Conservation (phyloP, 2,329 filamentous ascomycete genomes). For the Claviceps sp. region DNA sequence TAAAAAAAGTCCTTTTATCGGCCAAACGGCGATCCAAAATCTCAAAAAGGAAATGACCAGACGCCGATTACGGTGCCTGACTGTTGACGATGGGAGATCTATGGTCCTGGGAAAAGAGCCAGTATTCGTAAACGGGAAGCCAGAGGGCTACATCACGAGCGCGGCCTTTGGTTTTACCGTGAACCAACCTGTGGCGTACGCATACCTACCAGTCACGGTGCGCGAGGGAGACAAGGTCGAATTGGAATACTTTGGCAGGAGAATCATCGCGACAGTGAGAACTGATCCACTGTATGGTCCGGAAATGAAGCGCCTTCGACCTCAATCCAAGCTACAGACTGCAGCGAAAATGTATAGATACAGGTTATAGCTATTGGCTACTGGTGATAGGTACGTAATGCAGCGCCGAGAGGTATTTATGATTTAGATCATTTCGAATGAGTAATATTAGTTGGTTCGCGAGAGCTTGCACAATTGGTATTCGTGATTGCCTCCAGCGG, state of each 20-base stretch:
- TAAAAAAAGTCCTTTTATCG: constrained; percentile 35
- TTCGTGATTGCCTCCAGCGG: too few species aligned
- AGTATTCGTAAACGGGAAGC: constrained; percentile 33
- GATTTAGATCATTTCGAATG: too few species aligned
- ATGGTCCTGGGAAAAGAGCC: constrained; percentile 50
- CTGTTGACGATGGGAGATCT: constrained; percentile 40
- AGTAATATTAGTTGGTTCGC: too few species aligned
- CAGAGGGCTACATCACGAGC: constrained; percentile 45
- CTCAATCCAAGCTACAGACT: too few species aligned
- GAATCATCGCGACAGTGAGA: constrained; percentile 38
- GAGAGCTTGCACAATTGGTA: too few species aligned
- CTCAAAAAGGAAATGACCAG: constrained; percentile 22
- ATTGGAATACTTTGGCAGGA: constrained; percentile 47
- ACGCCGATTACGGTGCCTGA: constrained; percentile 33
- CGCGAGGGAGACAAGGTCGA: constrained; percentile 37
- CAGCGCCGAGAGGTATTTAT: too few species aligned
- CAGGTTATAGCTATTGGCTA: too few species aligned
- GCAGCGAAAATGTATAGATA: too few species aligned
- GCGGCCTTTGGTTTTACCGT: constrained; percentile 48
- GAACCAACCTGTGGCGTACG: constrained; percentile 44
- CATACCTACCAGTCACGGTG: constrained; percentile 37
- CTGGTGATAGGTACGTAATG: too few species aligned
- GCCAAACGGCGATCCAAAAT: constrained; percentile 32
- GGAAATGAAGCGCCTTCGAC: constrained; percentile 4
- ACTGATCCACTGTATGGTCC: constrained; percentile 26